Evolutionary conservation across 257 asterid genomes (phyloP).

Genomic region (Solanum phureja): DNA sequence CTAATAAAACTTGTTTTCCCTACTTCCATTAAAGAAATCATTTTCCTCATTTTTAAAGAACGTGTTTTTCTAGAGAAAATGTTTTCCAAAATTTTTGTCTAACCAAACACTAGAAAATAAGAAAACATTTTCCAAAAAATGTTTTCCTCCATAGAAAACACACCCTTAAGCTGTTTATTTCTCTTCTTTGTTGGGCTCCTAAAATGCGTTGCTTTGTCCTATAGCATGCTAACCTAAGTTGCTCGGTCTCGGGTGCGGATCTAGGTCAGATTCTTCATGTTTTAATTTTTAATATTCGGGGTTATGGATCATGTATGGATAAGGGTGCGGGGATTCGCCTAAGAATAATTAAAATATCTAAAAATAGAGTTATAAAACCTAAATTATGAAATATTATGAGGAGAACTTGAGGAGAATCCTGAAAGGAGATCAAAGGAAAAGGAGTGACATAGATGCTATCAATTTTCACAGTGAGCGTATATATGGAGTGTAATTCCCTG

Average conservation of each 20-base stretch:
- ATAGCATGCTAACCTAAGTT: not conserved
- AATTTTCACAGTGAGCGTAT: not conserved
- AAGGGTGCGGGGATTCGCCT: too few species aligned
- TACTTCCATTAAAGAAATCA: not conserved
- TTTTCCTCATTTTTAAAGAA: not conserved
- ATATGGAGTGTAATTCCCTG: not conserved
- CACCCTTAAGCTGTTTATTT: not conserved
- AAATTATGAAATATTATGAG: too few species aligned
- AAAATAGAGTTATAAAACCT: too few species aligned
- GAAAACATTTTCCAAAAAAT: too few species aligned
- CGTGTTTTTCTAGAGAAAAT: not conserved
- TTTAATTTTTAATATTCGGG: too few species aligned
- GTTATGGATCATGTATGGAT: too few species aligned
- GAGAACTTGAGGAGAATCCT: too few species aligned
- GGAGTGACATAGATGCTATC: not conserved
- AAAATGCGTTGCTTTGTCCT: not conserved
- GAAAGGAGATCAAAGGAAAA: too few species aligned
- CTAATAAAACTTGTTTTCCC: not conserved
- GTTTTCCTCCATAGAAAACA: not conserved
- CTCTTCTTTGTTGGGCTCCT: not conserved
- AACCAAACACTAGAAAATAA: not conserved
- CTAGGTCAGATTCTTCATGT: too few species aligned
- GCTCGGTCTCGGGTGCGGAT: too few species aligned
- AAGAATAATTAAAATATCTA: too few species aligned
- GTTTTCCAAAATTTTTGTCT: not conserved